Evolutionary conservation across 257 asterid species (phyloP), one percentile per base, ranked within the genome.

Genomic region (Lantana camara): DNA sequence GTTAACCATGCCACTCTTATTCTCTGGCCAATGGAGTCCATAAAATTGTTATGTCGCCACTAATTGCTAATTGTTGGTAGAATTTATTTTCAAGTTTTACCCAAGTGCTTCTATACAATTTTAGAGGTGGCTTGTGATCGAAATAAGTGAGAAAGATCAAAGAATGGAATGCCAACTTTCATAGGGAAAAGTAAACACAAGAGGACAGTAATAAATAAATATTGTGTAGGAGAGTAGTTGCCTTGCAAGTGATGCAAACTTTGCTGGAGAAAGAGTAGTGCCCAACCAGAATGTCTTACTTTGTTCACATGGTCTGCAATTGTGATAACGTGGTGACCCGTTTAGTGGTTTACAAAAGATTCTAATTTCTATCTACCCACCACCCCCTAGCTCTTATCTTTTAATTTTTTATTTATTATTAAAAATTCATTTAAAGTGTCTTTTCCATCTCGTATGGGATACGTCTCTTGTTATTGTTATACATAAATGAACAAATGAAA

Each of bases 171-270:
- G 37, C 34, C 37, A 23, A 15, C 47, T 45, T 45, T 38, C 17
- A n/a, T 7, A 38, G 46, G 17, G 6, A 2, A 0, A 23, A 12
- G 17, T 47, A 56, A 44, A 16, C 19, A 42, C 7, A 16, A 56
- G 19, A 20, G 7, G 57, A 38, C 35, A 35, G 19, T 13, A 38
- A 63, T 3, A 57, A 10, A 55, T 4, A 4, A 35, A 35, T 9
- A 35, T 4, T 51, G 27, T 27, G 34, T 37, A 15, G 27, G 34
- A 68, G 41, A 42, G 45, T 15, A 44, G 77, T 52, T 66, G 57
- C 20, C 73, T 72, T 72, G 77, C 63, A 72, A 66, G 64, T 38
- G 13, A 45, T 73, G 69, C 69, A 60, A 72, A 50, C 50, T 19
- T 64, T 10, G 67, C 35, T 65, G 68, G 64, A 46, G 19, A n/a